A percentile compares a stretch with the other conserved stretches of the same genome.
Conservation (phyloP, 495 filamentous ascomycete genomes). For the Rusavskia elegans region DNA sequence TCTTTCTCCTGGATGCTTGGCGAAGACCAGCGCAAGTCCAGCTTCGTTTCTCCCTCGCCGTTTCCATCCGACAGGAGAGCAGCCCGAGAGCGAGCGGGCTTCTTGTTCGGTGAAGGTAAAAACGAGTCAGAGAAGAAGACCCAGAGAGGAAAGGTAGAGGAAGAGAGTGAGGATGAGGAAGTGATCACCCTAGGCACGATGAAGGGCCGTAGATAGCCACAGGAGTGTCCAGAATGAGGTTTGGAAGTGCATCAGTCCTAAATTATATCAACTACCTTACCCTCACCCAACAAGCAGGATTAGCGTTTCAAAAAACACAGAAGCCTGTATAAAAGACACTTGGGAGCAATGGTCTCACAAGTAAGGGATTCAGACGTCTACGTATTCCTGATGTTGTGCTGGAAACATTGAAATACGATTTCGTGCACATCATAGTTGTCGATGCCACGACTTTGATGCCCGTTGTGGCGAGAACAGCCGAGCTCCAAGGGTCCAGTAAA, state of each 20-base stretch:
- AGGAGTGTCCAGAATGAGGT: background rate
- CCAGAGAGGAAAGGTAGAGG: background rate
- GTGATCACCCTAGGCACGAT: background rate
- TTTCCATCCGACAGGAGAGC: slow-evolving; percentile 29
- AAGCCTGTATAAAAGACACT: too few relatives aligned
- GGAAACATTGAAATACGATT: too few relatives aligned
- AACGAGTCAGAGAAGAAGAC: background rate
- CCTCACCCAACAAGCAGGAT: too few relatives aligned
- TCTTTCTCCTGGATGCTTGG: slow-evolving; percentile 95
- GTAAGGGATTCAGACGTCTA: too few relatives aligned
- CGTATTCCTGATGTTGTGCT: too few relatives aligned
- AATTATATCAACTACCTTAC: too few relatives aligned
- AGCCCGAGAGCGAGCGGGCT: slow-evolving; percentile 17
- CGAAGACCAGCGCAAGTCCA: slow-evolving; percentile 30
- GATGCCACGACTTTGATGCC: too few relatives aligned
- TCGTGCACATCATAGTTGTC: too few relatives aligned
- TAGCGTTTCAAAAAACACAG: too few relatives aligned
- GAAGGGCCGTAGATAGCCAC: background rate
- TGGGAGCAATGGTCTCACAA: too few relatives aligned
- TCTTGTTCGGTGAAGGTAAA: slow-evolving; percentile 21
- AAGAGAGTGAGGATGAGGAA: background rate
- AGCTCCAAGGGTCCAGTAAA: background rate
- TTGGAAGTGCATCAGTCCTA: too few relatives aligned
- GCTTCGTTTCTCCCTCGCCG: slow-evolving; percentile 33
- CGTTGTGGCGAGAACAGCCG: background rate